Conservation (phyloP, 441 rosid species). For the Gossypium gossypioides region DNA sequence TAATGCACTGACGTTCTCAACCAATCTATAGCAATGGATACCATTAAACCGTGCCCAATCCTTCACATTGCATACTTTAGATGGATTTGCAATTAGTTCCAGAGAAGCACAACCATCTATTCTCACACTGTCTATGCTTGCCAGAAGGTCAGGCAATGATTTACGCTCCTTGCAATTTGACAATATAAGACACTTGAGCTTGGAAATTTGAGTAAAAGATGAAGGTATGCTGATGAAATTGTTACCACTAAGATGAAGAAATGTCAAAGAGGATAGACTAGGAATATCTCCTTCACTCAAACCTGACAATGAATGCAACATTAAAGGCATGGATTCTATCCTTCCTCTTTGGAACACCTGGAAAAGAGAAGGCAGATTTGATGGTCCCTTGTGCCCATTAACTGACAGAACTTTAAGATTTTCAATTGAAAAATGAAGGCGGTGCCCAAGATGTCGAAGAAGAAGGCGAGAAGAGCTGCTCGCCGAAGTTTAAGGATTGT, state of each 20-base stretch:
- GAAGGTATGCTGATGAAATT: constrained; percentile 28
- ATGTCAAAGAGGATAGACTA: constrained; percentile 21
- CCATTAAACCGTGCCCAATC: too few relatives aligned
- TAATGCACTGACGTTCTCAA: too few relatives aligned
- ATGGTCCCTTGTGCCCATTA: too few relatives aligned
- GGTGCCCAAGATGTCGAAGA: constrained; percentile 41
- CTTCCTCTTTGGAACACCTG: too few relatives aligned
- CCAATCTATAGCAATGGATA: too few relatives aligned
- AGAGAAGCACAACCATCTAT: background rate
- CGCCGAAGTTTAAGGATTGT: constrained; percentile 35
- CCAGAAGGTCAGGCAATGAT: constrained; percentile 37
- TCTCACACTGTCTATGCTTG: background rate
- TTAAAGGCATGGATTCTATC: too few relatives aligned
- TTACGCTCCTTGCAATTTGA: constrained; percentile 28
- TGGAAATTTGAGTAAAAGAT: constrained; percentile 24
- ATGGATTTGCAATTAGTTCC: background rate
- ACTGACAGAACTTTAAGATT: too few relatives aligned
- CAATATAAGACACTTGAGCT: constrained; percentile 22
- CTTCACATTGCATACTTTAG: too few relatives aligned
- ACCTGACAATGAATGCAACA: background rate
- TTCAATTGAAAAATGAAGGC: constrained; percentile 18
- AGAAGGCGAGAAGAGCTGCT: constrained; percentile 34
- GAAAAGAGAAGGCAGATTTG: too few relatives aligned
- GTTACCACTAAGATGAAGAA: constrained; percentile 28
- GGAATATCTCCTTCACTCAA: constrained; percentile 30